Evolutionary conservation across 148 eudicot genomes (phyloP).

Genomic region (Spergularia bocconei): DNA sequence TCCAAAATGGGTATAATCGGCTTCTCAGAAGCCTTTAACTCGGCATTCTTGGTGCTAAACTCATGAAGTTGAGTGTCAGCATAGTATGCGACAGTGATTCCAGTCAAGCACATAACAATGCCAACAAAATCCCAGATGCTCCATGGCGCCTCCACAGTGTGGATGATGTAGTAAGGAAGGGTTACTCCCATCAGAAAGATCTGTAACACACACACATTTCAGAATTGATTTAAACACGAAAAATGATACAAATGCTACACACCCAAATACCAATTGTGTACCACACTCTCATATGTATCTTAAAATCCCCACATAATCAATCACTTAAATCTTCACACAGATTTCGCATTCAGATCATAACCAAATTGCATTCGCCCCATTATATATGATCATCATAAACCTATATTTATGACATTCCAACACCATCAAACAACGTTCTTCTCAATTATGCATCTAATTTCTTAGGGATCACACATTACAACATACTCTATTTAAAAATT

Average conservation of each 20-base stretch:
- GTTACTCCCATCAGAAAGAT: slow-evolving; percentile 67
- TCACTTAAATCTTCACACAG: neutral
- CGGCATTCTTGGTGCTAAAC: slow-evolving; percentile 45
- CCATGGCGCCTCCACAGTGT: slow-evolving; percentile 50
- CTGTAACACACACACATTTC: slow-evolving; percentile 36
- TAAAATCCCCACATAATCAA: neutral
- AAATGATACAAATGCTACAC: too few relatives aligned
- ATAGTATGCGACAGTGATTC: slow-evolving; percentile 53
- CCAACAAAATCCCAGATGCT: slow-evolving; percentile 66
- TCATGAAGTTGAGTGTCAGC: slow-evolving; percentile 84
- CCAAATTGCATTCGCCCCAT: neutral
- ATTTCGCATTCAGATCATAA: slow-evolving; percentile 4
- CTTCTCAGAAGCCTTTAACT: slow-evolving; percentile 49
- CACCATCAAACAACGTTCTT: too few relatives aligned
- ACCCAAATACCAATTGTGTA: neutral
- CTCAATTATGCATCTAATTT: too few relatives aligned
- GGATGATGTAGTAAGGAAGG: slow-evolving; percentile 69
- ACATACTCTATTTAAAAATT: too few relatives aligned
- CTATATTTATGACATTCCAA: too few relatives aligned
- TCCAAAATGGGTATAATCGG: slow-evolving; percentile 54
- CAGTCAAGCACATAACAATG: slow-evolving; percentile 49
- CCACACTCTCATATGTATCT: neutral
- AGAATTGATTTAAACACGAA: neutral
- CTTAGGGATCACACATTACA: too few relatives aligned
- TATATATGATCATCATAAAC: too few relatives aligned